phyloP scores from a whole-genome alignment of 2,329 filamentous ascomycete species.

The Chalaropsis ovoidea region DNA sequence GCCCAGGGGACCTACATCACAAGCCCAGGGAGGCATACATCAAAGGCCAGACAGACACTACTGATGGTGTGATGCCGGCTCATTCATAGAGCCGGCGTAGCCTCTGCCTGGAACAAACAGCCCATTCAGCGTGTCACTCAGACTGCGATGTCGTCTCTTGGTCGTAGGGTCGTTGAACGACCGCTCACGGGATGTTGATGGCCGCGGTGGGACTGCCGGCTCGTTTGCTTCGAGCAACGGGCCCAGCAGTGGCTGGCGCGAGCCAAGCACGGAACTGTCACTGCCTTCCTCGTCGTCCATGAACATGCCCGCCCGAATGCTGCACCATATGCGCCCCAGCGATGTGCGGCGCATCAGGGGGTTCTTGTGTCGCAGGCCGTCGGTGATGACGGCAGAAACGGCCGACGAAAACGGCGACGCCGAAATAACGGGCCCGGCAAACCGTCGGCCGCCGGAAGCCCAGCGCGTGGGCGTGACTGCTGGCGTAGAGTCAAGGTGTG shows the following conservation, averaged over 20 bases:
- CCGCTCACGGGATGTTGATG: slow-evolving; percentile 20
- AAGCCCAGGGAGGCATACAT: too few relatives aligned
- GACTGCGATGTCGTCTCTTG: slow-evolving; percentile 33
- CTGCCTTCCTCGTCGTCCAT: slow-evolving; percentile 39
- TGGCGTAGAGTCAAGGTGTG: slow-evolving; percentile 28
- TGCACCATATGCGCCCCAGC: slow-evolving; percentile 40
- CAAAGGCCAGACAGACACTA: too few relatives aligned
- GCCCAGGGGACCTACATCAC: neutral
- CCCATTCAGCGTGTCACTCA: slow-evolving; percentile 37
- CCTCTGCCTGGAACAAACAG: slow-evolving; percentile 31
- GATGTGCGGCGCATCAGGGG: slow-evolving; percentile 37
- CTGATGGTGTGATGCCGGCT: neutral
- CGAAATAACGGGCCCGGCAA: slow-evolving; percentile 44
- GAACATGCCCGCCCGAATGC: slow-evolving; percentile 46
- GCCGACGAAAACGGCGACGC: slow-evolving; percentile 52
- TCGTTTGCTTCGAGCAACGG: slow-evolving; percentile 20
- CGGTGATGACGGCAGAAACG: slow-evolving; percentile 48
- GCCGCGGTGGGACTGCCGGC: slow-evolving; percentile 3
- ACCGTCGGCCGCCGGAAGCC: slow-evolving; percentile 33
- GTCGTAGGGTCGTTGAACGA: neutral
- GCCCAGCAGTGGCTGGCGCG: slow-evolving; percentile 20
- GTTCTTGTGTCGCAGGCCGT: slow-evolving; percentile 41
- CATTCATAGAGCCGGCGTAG: slow-evolving; percentile 1
- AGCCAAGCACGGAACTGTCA: slow-evolving; percentile 17
- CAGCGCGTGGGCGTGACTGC: slow-evolving; percentile 27